These are phyloP conservation scores for Termitomyces sp. DNA, from an alignment of 768 basidiomycete species.

Conservation along the genomic window DNA sequence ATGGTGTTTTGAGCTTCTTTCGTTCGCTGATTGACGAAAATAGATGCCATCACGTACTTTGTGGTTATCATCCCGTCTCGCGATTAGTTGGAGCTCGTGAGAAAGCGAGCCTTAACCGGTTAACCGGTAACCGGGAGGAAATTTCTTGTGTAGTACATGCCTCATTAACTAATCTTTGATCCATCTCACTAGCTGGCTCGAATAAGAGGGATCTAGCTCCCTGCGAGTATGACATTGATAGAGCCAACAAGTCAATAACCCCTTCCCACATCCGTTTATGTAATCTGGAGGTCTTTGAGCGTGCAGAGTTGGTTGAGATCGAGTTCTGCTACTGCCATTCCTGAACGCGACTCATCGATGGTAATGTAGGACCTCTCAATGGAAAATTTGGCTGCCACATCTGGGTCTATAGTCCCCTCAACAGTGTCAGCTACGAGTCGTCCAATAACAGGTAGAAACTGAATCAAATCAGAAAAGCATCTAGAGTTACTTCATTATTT, in stretches of 20 bases:
- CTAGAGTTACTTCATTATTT: background rate
- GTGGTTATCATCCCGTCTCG: background rate
- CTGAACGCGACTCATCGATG: constrained; percentile 18
- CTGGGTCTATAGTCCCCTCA: constrained; percentile 52
- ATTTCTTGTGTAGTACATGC: background rate
- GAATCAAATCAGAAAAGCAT: background rate
- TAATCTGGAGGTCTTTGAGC: constrained; percentile 32
- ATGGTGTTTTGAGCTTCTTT: background rate
- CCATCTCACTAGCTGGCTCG: background rate
- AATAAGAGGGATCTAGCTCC: constrained; percentile 12
- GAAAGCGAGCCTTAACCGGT: constrained; percentile 45
- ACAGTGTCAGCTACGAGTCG: constrained; percentile 68
- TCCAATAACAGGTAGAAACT: constrained; percentile 90
- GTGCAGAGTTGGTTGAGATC: constrained; percentile 45
- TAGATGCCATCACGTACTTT: too few relatives aligned
- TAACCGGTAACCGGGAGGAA: background rate
- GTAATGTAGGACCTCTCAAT: constrained; percentile 38
- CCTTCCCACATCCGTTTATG: background rate
- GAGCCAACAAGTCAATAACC: background rate
- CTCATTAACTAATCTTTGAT: background rate
- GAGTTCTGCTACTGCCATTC: constrained; percentile 20
- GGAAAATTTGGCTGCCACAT: constrained; percentile 55
- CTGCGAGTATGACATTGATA: constrained; percentile 4
- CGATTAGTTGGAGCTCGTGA: constrained; percentile 59
- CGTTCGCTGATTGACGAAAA: too few relatives aligned